Evolutionary conservation across 306 rosid genomes (phyloP).

Genomic region (Vicia sativa): DNA sequence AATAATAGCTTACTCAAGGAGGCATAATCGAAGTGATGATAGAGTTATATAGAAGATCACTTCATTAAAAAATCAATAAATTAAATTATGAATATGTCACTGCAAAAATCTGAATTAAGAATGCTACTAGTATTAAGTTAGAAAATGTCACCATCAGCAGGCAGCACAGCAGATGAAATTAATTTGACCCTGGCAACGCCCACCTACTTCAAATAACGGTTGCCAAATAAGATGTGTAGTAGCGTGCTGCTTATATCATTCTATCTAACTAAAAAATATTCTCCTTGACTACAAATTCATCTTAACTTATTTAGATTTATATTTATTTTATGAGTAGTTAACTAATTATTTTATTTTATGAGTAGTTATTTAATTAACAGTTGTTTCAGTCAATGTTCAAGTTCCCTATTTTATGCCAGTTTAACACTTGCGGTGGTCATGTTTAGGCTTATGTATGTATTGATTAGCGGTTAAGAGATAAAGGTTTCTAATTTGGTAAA

Average conservation of each 20-base stretch:
- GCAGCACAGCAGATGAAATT: slow-evolving; percentile 19
- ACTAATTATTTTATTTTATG: too few relatives aligned
- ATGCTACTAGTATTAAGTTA: background rate
- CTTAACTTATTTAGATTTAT: slow-evolving; percentile 1
- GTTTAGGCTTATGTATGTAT: too few relatives aligned
- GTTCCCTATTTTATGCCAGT: background rate
- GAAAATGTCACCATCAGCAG: slow-evolving; percentile 31
- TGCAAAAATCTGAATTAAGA: background rate
- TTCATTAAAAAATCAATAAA: background rate
- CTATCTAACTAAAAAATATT: background rate
- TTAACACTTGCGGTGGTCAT: background rate
- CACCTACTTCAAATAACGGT: slow-evolving; percentile 13
- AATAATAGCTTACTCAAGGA: background rate
- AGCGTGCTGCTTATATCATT: slow-evolving; percentile 14
- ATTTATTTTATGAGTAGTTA: too few relatives aligned
- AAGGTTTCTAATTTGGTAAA: background rate
- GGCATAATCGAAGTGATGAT: background rate
- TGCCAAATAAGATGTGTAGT: background rate
- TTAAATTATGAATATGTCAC: slow-evolving; percentile 17
- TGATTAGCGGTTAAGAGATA: background rate
- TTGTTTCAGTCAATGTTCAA: slow-evolving; percentile 23
- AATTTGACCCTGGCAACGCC: slow-evolving; percentile 37
- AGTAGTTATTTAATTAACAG: background rate
- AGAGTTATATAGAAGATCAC: background rate
- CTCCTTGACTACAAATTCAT: background rate